Percentiles rank a stretch among this genome's conserved stretches.
Conservation (phyloP, 2,329 filamentous ascomycete genomes). For the Monilinia fructigena region DNA sequence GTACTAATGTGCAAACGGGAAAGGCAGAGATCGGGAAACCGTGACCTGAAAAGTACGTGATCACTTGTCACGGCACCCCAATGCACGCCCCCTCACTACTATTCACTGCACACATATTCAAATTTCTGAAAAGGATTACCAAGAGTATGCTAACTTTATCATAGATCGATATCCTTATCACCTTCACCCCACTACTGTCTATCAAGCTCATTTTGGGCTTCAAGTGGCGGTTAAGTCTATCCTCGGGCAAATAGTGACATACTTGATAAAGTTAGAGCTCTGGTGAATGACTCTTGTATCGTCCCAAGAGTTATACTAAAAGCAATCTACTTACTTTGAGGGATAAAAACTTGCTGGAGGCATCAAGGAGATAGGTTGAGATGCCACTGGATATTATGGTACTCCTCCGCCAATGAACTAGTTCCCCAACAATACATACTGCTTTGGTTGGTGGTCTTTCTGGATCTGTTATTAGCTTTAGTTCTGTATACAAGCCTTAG, state of each 20-base stretch:
- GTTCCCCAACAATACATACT: background rate
- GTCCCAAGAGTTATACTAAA: background rate
- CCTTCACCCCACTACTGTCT: background rate
- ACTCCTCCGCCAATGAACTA: background rate
- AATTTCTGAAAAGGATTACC: too few relatives aligned
- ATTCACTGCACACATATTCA: background rate
- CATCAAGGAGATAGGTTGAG: background rate
- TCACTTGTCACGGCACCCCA: background rate
- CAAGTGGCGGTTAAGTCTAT: background rate
- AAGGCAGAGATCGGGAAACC: background rate
- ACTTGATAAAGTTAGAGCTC: background rate
- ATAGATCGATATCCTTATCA: background rate
- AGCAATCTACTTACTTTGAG: background rate
- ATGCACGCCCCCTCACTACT: background rate
- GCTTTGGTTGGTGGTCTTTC: background rate
- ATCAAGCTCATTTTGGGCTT: background rate
- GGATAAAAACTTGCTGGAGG: background rate
- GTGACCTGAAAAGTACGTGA: background rate
- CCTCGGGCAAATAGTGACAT: background rate
- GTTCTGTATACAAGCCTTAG: background rate
- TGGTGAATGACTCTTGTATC: background rate
- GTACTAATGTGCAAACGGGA: background rate
- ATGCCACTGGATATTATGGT: background rate
- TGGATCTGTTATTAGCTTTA: background rate
- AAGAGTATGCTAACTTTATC: background rate